These are phyloP conservation scores for Salix viminalis DNA, from an alignment of 345 rosid species.

Conservation along the genomic window DNA sequence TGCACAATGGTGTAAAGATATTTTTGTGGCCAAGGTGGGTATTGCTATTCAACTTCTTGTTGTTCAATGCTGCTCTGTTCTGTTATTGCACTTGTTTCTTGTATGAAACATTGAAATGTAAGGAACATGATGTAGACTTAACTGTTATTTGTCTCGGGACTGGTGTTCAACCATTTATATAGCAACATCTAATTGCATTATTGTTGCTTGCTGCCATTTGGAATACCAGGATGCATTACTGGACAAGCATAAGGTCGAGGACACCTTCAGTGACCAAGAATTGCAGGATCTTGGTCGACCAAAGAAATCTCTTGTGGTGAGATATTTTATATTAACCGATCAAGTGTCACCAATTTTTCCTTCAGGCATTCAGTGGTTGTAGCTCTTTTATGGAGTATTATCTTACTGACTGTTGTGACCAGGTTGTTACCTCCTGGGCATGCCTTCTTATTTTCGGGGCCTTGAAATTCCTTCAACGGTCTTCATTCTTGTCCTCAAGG, in stretches of 20 bases:
- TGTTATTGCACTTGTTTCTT: background rate
- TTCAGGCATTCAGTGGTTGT: background rate
- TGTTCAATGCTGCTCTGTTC: background rate
- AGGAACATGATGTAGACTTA: background rate
- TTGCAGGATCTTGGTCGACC: conserved; percentile 28
- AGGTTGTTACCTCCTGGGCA: conserved; percentile 31
- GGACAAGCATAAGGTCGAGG: conserved; percentile 26
- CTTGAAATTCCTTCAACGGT: conserved; percentile 33
- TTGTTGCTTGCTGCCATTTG: background rate
- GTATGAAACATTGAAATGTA: background rate
- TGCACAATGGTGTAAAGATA: conserved; percentile 38
- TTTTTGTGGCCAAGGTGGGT: conserved; percentile 29
- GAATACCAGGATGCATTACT: conserved; percentile 25
- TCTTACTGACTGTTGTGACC: background rate
- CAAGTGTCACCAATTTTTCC: background rate
- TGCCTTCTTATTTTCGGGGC: conserved; percentile 21
- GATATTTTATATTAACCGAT: background rate
- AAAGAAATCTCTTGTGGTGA: conserved; percentile 29
- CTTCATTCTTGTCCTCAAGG: conserved; percentile 28
- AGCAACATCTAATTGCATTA: background rate
- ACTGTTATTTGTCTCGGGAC: background rate
- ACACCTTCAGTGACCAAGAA: conserved; percentile 28
- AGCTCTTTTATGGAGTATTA: background rate
- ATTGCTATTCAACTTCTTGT: background rate
- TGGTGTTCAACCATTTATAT: background rate